These are phyloP conservation scores for Plasmodium inui DNA, from an alignment of 169 alveolate species.

Conservation along the genomic window DNA sequence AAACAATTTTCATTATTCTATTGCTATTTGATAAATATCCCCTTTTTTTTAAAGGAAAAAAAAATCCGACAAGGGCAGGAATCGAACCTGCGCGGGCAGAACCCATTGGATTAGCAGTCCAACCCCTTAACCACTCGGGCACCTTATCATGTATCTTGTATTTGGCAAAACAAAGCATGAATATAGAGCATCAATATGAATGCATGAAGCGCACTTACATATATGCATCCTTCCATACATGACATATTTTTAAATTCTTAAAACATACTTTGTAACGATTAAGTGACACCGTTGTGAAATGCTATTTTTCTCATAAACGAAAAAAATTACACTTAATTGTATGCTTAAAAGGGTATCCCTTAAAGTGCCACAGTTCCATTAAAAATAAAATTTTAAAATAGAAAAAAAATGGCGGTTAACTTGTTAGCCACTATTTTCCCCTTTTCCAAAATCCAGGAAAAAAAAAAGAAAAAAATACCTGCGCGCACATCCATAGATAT, in stretches of 20 bases:
- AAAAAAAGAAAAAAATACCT: neutral
- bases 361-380: neutral
- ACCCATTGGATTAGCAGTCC: slow-evolving; percentile 98
- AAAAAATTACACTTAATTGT: neutral
- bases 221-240: neutral
- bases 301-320: neutral
- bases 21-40: neutral
- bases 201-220: neutral
- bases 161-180: neutral
- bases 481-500: neutral
- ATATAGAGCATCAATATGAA: neutral
- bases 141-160: slow-evolving; percentile 37
- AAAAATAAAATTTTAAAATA: neutral
- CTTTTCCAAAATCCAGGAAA: neutral
- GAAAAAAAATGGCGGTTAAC: neutral
- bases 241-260: neutral
- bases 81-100: slow-evolving; percentile 98
- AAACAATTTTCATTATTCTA: neutral
- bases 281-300: neutral
- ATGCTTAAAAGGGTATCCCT: neutral
- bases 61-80: slow-evolving; percentile 95
- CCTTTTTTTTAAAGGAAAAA: neutral
- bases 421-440: neutral
- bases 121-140: slow-evolving; percentile 98
- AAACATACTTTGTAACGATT: neutral